These are phyloP conservation scores for Venturia pyrina DNA, from an alignment of 2,329 filamentous ascomycete genomes.

Conservation along the genomic window DNA sequence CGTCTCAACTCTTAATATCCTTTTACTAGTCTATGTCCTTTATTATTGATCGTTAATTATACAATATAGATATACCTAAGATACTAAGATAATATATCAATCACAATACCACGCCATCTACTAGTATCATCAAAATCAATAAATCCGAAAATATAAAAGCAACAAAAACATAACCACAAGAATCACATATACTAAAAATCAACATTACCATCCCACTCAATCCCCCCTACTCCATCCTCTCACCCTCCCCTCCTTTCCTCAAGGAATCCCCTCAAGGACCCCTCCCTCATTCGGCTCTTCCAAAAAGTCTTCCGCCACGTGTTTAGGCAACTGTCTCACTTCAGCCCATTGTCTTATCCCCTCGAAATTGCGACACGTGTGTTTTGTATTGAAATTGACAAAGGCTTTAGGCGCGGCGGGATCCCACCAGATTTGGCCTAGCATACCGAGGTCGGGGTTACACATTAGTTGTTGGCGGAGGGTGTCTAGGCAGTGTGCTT, in stretches of 20 bases:
- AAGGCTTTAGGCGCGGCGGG: constrained; percentile 37
- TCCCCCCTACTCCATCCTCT: too few relatives aligned
- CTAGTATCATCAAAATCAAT: too few relatives aligned
- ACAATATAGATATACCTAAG: too few relatives aligned
- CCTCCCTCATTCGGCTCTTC: not conserved
- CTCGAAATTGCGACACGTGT: constrained; percentile 50
- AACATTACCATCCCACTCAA: too few relatives aligned
- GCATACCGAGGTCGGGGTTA: constrained; percentile 47
- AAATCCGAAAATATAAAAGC: too few relatives aligned
- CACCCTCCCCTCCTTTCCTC: not conserved
- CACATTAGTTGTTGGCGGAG: constrained; percentile 56
- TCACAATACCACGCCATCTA: too few relatives aligned
- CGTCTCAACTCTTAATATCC: too few relatives aligned
- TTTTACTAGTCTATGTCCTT: too few relatives aligned
- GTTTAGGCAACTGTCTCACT: constrained; percentile 37
- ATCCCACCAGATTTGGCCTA: constrained; percentile 52
- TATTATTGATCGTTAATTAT: too few relatives aligned
- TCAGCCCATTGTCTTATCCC: constrained; percentile 46
- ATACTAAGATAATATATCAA: too few relatives aligned
- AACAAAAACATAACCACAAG: too few relatives aligned
- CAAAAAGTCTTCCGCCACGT: not conserved
- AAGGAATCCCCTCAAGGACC: not conserved
- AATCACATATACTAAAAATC: too few relatives aligned
- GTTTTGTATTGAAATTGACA: constrained; percentile 53
- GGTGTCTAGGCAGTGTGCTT: constrained; percentile 51